These are phyloP conservation scores for Colletotrichum lindemuthianum DNA, from an alignment of 2,329 filamentous ascomycete species.

Conservation along the genomic window DNA sequence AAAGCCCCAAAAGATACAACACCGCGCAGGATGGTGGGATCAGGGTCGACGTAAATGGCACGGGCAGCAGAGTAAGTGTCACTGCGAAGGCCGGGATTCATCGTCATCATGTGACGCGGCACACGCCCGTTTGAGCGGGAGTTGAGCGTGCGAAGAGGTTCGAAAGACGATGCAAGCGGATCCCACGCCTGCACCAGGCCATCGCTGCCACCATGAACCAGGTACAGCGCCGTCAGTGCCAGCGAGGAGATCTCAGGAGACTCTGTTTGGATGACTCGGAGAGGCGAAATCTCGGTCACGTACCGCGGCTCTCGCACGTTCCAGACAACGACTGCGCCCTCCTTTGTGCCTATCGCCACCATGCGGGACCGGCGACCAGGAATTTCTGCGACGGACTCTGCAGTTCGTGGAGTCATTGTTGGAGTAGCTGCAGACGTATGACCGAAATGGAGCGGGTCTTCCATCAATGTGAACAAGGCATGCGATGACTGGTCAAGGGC, in stretches of 20 bases:
- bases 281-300: conserved; percentile 71
- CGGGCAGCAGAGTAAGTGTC: conserved; percentile 84
- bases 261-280: conserved; percentile 88
- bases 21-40: conserved; percentile 85
- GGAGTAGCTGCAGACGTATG: conserved; percentile 54
- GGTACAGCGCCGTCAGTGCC: conserved; percentile 83
- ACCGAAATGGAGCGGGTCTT: conserved; percentile 76
- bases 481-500: conserved; percentile 80
- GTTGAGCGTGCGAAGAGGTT: conserved; percentile 87
- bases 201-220: conserved; percentile 94
- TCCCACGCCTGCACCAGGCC: conserved; percentile 98
- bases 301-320: conserved; percentile 77
- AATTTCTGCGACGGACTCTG: conserved; percentile 62
- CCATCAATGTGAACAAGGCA: conserved; percentile 75
- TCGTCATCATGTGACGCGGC: conserved; percentile 73
- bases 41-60: conserved; percentile 86
- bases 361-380: conserved; percentile 87
- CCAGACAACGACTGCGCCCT: conserved; percentile 84
- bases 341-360: conserved; percentile 82
- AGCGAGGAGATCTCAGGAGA: conserved; percentile 88
- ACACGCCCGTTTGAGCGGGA: conserved; percentile 84
- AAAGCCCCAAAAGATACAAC: conserved; percentile 88
- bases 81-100: conserved; percentile 68
- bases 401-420: conserved; percentile 54
- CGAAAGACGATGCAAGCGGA: conserved; percentile 81